These are phyloP conservation scores for Sphagnum contortum DNA, from an alignment of 225 moss, liverwort and hornwort genomes.

Conservation along the genomic window DNA sequence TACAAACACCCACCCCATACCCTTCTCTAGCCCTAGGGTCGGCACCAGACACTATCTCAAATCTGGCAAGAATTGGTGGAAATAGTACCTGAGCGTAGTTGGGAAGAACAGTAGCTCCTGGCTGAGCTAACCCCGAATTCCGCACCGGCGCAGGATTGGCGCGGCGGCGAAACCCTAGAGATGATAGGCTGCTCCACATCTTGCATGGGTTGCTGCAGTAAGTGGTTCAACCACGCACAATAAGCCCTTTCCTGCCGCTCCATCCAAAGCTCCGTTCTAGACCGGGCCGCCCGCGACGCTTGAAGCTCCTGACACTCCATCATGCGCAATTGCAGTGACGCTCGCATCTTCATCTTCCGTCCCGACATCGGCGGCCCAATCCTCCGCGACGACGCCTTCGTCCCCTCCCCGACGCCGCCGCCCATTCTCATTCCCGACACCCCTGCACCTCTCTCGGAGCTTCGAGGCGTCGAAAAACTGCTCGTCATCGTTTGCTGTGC, in stretches of 20 bases:
- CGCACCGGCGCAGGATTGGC: too few species aligned
- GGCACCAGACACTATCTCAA: too few species aligned
- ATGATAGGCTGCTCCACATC: too few species aligned
- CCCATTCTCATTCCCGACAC: conserved; percentile 8
- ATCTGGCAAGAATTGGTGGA: too few species aligned
- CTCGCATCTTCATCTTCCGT: conserved; percentile 48
- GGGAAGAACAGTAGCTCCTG: too few species aligned
- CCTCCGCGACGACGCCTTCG: conserved; percentile 17
- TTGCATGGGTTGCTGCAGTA: conserved; percentile 27
- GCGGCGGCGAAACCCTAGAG: too few species aligned
- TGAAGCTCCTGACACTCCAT: conserved; percentile 59
- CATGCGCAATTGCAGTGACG: conserved; percentile 45
- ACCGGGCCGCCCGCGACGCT: conserved; percentile 49
- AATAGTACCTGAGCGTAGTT: background rate
- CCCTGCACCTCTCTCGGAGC: conserved; percentile 11
- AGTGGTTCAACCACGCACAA: conserved; percentile 44
- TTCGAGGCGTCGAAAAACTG: too few species aligned
- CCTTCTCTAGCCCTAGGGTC: too few species aligned
- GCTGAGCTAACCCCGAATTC: too few species aligned
- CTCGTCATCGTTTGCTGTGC: too few species aligned
- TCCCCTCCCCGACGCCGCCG: conserved; percentile 16
- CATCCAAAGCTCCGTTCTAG: conserved; percentile 45
- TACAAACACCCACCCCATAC: too few species aligned
- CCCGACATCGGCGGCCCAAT: conserved; percentile 40
- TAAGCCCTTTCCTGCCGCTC: conserved; percentile 66